Percentiles rank a stretch among this genome's conserved stretches.
Evolutionary conservation across 1,139 yeast genomes (phyloP).

Genomic region (Arxiozyma slooffiae): DNA sequence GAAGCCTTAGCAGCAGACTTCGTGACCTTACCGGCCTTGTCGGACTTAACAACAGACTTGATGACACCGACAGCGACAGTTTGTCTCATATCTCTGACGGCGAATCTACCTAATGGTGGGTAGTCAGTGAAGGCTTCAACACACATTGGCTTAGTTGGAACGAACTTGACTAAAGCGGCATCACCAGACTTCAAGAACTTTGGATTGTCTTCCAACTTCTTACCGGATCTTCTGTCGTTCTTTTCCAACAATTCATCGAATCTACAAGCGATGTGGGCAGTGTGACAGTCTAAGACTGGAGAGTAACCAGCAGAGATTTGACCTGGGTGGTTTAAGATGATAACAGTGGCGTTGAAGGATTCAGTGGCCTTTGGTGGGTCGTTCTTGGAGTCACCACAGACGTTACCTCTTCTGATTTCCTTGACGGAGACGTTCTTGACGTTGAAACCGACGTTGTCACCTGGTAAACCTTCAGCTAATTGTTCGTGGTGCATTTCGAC

Average conservation of each 20-base stretch:
- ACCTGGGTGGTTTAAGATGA: constrained; percentile 89
- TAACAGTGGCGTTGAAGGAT: constrained; percentile 82
- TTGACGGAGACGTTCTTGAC: constrained; percentile 89
- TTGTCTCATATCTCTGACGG: constrained; percentile 99
- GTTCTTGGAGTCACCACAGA: constrained; percentile 90
- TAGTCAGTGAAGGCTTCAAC: constrained; percentile 94
- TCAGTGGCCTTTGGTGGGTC: constrained; percentile 81
- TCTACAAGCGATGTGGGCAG: constrained; percentile 91
- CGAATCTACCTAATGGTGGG: constrained; percentile 99
- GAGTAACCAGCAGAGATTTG: constrained; percentile 89
- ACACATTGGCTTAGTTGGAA: constrained; percentile 95
- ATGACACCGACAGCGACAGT: constrained; percentile 99
- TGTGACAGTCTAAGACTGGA: constrained; percentile 80
- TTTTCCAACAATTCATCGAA: constrained; percentile 74
- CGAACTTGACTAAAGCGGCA: constrained; percentile 84
- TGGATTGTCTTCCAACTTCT: constrained; percentile 73
- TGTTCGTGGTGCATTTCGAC: constrained; percentile 93
- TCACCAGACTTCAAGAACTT: constrained; percentile 89
- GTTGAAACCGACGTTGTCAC: constrained; percentile 94
- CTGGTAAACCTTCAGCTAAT: constrained; percentile 77
- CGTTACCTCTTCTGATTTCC: constrained; percentile 94
- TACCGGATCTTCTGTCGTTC: constrained; percentile 93
- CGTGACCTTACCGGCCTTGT: constrained; percentile 95
- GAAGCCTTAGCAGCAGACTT: constrained; percentile 99
- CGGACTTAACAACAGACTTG: constrained; percentile 95